Evolutionary conservation across 768 basidiomycete genomes (phyloP), one percentile per base, ranked within the genome.

Genomic region (Rhizopogon vulgaris): DNA sequence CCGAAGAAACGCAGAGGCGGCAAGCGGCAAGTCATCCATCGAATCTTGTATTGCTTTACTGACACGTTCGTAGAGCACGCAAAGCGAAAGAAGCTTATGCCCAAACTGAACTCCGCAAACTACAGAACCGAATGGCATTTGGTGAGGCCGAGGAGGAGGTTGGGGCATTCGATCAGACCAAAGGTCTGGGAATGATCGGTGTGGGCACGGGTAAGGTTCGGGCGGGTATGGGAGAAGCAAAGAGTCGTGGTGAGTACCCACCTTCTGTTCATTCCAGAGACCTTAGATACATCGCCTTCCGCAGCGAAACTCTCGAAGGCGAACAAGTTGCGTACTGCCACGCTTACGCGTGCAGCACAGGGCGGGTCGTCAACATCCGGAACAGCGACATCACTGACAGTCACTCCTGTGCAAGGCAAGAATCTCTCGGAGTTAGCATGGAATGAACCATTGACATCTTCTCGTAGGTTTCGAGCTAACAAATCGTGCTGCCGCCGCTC

Each of bases 31-130:
- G 78, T 69, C 25, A 3, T 18, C 17, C 18, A 2, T 24, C 2
- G 18, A 3, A 10, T 22, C 25, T 49, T 12, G 15, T 22, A 3
- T 2, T 14, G 4, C 34, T 50, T n/a, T 6, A 32, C 24, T 48
- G 43, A 58, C 42, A 58, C 11, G 2, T 38, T 11, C 22, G 25
- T 28, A 96, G 94, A 7, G 96, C 95, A 1, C 84, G 96, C 41
- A 95, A 97, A 66, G 90, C 93, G n/a, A 99, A 99, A 65, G 96
- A 98, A 69, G 94, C 93, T 1, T 94, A 94, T 63, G 94, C 93
- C 4, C 90, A 93, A 69, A 98, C 96, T 2, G 96, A 99, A 66
- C 75, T 99, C 41, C 85, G 94, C 56, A 98, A 98, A 70, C 75
- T 96, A 56, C 95, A 98, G 71, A 99, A 99, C 67, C 83, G 96